phyloP scores from a whole-genome alignment of 768 basidiomycete genomes.

The Arthromyces matolae region DNA sequence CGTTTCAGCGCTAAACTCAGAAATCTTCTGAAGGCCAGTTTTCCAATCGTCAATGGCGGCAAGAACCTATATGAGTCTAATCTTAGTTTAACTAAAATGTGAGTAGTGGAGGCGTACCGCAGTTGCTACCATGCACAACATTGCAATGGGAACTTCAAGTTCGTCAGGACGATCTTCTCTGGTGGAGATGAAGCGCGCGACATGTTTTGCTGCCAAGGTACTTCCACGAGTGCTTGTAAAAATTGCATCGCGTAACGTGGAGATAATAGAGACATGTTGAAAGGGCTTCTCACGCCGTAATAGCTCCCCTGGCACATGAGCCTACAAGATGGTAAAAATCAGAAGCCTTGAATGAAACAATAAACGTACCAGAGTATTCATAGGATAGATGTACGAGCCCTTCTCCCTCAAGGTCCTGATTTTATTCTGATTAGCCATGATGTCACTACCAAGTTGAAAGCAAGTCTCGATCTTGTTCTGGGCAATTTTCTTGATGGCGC shows the following conservation, averaged over 20 bases:
- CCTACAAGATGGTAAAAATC: too few species aligned
- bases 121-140: slow-evolving; percentile 3
- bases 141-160: slow-evolving; percentile 1
- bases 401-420: not conserved
- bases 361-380: too few species aligned
- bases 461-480: not conserved
- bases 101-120: not conserved
- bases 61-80: slow-evolving; percentile 1
- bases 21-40: not conserved
- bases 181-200: not conserved
- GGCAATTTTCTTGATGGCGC: not conserved
- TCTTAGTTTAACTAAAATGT: not conserved
- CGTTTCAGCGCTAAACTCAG: slow-evolving; percentile 1
- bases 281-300: not conserved
- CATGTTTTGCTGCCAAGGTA: slow-evolving; percentile 4
- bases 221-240: not conserved
- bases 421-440: not conserved
- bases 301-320: too few species aligned
- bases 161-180: not conserved
- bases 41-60: not conserved
- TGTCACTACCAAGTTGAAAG: not conserved
- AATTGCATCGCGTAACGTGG: not conserved
- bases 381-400: not conserved
- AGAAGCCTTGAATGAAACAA: too few species aligned
- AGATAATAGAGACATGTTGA: not conserved